These are phyloP conservation scores for Mycena albidolilacea DNA, from an alignment of 768 basidiomycete genomes.

Conservation along the genomic window DNA sequence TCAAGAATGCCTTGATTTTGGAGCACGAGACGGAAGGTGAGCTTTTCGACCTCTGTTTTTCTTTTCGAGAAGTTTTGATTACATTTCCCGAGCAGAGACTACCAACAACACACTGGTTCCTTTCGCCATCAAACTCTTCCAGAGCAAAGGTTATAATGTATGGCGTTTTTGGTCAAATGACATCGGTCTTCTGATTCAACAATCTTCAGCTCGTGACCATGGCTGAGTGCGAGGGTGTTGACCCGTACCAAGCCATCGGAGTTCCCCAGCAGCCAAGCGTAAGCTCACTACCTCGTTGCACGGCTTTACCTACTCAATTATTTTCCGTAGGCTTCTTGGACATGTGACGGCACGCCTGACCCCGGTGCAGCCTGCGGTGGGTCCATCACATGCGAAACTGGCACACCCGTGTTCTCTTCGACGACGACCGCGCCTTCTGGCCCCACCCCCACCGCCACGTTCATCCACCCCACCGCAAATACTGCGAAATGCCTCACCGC, in stretches of 20 bases:
- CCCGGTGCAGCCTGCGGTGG: constrained; percentile 27
- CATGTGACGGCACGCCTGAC: constrained; percentile 30
- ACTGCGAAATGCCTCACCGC: constrained; percentile 27
- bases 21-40: constrained; percentile 30
- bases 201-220: constrained; percentile 53
- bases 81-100: too few species aligned
- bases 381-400: constrained; percentile 28
- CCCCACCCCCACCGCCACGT: constrained; percentile 12
- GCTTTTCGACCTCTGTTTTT: constrained; percentile 13
- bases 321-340: constrained; percentile 15
- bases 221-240: constrained; percentile 55
- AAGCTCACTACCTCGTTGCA: background rate
- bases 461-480: constrained; percentile 27
- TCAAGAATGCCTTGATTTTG: too few species aligned
- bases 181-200: too few species aligned
- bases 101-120: too few species aligned
- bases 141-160: too few species aligned
- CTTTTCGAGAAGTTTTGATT: too few species aligned
- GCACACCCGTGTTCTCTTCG: constrained; percentile 21
- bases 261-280: constrained; percentile 37
- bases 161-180: background rate
- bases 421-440: too few species aligned
- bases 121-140: too few species aligned
- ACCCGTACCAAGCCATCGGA: constrained; percentile 50
- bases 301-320: background rate